Evolutionary conservation across 176 grass and related monocot genomes (phyloP).

Genomic region (sorghum (Sorghum bicolor)): DNA sequence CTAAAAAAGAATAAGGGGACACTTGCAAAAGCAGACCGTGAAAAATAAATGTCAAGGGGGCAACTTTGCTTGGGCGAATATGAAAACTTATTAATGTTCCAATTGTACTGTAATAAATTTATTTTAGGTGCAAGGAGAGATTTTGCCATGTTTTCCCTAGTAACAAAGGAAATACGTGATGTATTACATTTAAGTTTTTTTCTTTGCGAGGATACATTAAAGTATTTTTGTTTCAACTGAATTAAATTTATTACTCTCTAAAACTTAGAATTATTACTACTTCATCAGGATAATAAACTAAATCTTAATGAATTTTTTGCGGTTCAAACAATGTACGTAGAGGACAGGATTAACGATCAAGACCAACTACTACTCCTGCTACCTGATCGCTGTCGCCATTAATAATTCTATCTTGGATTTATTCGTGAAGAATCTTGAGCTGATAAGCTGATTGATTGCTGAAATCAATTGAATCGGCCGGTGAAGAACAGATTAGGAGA

Average conservation of each 20-base stretch:
- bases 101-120: background rate
- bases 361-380: constrained; percentile 22
- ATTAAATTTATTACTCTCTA: background rate
- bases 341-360: constrained; percentile 6
- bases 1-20: too few relatives aligned
- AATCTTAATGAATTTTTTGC: background rate
- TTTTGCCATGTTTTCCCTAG: background rate
- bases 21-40: too few relatives aligned
- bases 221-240: background rate
- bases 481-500: background rate
- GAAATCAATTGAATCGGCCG: background rate
- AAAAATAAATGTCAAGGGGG: background rate
- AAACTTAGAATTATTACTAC: background rate
- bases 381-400: background rate
- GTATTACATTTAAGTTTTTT: background rate
- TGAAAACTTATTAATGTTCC: background rate
- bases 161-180: background rate
- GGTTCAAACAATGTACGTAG: background rate
- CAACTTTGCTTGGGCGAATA: background rate
- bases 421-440: background rate
- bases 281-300: background rate
- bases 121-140: background rate
- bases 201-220: background rate
- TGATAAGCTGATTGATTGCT: background rate
- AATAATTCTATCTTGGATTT: constrained; percentile 3